Evolutionary conservation across 805 yeast genomes (phyloP), one percentile per base, ranked within the genome.

Genomic region (Kodamaea laetipori): DNA sequence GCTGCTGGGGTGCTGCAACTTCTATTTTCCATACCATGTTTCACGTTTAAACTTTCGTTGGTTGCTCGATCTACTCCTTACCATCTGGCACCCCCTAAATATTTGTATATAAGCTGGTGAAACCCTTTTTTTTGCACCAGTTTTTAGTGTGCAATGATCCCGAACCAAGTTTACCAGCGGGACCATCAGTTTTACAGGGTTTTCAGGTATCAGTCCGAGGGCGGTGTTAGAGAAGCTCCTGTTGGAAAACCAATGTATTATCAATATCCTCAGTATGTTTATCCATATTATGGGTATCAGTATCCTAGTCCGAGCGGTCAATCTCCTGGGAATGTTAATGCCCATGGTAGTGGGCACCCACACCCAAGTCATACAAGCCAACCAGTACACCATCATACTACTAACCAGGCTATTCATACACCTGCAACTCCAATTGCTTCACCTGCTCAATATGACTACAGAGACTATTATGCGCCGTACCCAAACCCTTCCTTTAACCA

Each of bases 11-110:
- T 27, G n/a, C 31, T 27, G 19, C 23, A 21, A 6, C 24, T 21
- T 21, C 24, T 21, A 21, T 35, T 35, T 35, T 35, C 38, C 38
- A n/a, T n/a, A n/a, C 12, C 16, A 21, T 35, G 38, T 35, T 35
- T 21, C 28, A 35, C 18, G 25, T 37, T 28, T 37, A 37, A 28
- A 25, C 31, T 37, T 37, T 37, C 27, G 31, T 36, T 36, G 39
- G 27, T 37, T 25, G 40, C 40, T 37, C 33, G 40, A 37, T 37
- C 40, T 37, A 37, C 40, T 37, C 40, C 40, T 37, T 37, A 23
- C 30, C 15, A n/a, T 8, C n/a, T 17, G 16, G 13, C 38, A 35
- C 38, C 38, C 38, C 38, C 27, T 24, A 21, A 13, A 13, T 30
- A 30, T 30, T 30, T 30, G 34, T 30, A 30, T 30, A 30, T 30